Evolutionary conservation across 1,284 basidiomycete genomes (phyloP).

Genomic region (Butyriboletus regius): DNA sequence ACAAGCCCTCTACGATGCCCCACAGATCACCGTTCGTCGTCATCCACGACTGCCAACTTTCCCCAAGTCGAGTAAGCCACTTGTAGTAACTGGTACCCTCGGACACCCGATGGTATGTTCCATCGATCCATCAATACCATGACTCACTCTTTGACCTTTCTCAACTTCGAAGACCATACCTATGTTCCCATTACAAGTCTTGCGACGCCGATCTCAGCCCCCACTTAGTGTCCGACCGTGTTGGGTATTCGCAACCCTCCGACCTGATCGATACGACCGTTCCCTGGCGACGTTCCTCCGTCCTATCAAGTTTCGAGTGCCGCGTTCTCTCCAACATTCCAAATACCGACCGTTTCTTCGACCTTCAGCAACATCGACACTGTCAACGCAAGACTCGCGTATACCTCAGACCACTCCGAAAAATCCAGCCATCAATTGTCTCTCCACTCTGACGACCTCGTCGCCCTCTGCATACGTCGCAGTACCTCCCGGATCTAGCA

Average conservation of each 20-base stretch:
- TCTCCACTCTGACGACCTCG: background rate
- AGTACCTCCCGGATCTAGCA: background rate
- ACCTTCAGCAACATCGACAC: background rate
- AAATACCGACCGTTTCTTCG: background rate
- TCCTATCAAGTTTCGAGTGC: no score
- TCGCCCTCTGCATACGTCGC: background rate
- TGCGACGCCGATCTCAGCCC: no score
- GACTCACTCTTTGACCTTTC: no score
- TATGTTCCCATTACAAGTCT: no score
- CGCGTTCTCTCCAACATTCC: background rate
- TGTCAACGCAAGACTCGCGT: background rate
- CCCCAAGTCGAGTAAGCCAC: background rate
- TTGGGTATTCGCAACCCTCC: no score
- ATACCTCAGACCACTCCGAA: background rate
- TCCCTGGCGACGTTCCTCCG: no score
- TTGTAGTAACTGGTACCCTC: background rate
- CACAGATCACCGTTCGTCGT: background rate
- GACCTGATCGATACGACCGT: no score
- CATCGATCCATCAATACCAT: background rate
- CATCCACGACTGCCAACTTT: background rate
- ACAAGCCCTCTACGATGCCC: background rate
- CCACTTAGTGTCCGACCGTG: no score
- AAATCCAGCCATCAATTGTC: background rate
- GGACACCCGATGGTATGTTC: background rate
- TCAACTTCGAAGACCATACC: no score